Evolutionary conservation across 176 grass and related monocot species (phyloP).

Genomic region (Phoenix dactylifera): DNA sequence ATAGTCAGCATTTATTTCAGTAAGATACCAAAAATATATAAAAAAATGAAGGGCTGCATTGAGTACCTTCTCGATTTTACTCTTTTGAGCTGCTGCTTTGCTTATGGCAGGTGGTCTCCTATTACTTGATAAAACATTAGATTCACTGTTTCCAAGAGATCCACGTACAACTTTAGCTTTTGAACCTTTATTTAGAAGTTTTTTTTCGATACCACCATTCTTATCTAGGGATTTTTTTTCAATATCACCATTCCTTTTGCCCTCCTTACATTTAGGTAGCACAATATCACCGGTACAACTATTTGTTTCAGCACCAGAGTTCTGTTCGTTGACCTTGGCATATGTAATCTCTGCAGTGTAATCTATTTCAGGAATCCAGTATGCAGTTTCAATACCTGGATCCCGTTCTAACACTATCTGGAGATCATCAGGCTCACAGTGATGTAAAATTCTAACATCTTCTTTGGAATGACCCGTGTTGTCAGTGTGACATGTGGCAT

Average conservation of each 20-base stretch:
- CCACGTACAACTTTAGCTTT: neutral
- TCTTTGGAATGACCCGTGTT: neutral
- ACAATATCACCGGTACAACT: neutral
- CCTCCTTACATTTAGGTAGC: neutral
- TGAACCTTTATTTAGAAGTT: neutral
- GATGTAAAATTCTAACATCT: neutral
- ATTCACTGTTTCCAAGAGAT: neutral
- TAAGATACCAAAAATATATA: too few species aligned
- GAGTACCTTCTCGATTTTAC: neutral
- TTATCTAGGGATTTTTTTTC: neutral
- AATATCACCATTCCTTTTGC: neutral
- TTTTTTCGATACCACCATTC: neutral
- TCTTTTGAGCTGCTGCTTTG: neutral
- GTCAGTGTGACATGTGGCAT: neutral
- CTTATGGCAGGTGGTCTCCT: neutral
- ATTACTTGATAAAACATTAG: neutral
- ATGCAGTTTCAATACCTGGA: neutral
- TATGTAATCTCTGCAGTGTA: neutral
- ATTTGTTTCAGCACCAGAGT: neutral
- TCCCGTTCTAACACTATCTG: constrained; percentile 2
- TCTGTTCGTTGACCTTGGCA: neutral
- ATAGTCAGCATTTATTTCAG: too few species aligned
- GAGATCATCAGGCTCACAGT: constrained; percentile 4
- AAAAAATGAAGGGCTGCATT: too few species aligned
- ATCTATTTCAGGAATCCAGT: constrained; percentile 1